These are phyloP conservation scores for Amanita rubescens DNA, from an alignment of 768 basidiomycete species.

Conservation along the genomic window DNA sequence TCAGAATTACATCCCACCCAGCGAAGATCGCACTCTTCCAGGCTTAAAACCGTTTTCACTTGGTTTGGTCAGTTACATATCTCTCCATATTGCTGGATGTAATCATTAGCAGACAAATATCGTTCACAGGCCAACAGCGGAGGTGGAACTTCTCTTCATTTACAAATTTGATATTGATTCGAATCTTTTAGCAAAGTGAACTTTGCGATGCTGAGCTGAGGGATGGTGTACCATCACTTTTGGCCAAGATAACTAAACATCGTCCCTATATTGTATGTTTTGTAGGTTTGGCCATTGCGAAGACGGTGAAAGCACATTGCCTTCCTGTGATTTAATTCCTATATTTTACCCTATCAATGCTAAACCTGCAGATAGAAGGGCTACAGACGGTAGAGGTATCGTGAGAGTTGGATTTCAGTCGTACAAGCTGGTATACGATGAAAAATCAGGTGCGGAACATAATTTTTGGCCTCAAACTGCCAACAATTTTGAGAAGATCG, in stretches of 20 bases:
- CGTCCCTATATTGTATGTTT: slow-evolving; percentile 70
- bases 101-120: slow-evolving; percentile 56
- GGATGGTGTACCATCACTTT: slow-evolving; percentile 46
- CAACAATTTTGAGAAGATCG: neutral
- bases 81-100: neutral
- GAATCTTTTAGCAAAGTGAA: slow-evolving; percentile 39
- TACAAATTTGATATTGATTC: neutral
- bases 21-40: slow-evolving; percentile 57
- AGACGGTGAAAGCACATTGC: slow-evolving; percentile 24
- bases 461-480: neutral
- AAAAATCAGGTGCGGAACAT: slow-evolving; percentile 13
- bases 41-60: slow-evolving; percentile 39
- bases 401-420: slow-evolving; percentile 35
- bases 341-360: neutral
- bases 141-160: slow-evolving; percentile 30
- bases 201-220: slow-evolving; percentile 45
- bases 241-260: slow-evolving; percentile 48
- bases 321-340: slow-evolving; percentile 11
- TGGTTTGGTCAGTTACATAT: slow-evolving; percentile 50
- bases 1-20: slow-evolving; percentile 37
- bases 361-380: slow-evolving; percentile 6
- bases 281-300: slow-evolving; percentile 63
- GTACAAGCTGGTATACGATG: slow-evolving; percentile 40
- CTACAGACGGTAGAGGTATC: slow-evolving; percentile 4
- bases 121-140: slow-evolving; percentile 58